phyloP scores from a whole-genome alignment of 352 stramenopile genomes.

The Phytophthora nicotianae region DNA sequence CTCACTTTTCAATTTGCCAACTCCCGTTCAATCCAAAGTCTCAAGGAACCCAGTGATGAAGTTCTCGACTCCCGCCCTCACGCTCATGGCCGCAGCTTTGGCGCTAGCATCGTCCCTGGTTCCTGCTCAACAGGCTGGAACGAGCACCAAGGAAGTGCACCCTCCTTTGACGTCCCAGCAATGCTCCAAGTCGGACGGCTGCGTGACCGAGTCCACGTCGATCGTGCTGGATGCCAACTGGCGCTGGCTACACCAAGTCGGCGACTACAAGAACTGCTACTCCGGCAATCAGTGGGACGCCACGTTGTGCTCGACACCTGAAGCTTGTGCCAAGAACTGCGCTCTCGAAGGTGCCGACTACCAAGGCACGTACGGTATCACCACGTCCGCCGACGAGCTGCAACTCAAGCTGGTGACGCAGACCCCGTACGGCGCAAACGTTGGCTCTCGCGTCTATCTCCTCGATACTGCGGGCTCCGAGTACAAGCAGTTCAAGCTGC shows the following conservation, averaged over 20 bases:
- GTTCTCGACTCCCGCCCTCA: slow-evolving; percentile 9
- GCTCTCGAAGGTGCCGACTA: slow-evolving; percentile 73
- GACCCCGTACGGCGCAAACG: slow-evolving; percentile 55
- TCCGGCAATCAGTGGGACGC: slow-evolving; percentile 60
- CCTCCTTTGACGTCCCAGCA: slow-evolving; percentile 49
- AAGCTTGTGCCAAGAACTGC: slow-evolving; percentile 58
- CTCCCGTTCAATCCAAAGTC: neutral
- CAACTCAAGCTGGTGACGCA: slow-evolving; percentile 64
- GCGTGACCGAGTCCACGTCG: slow-evolving; percentile 48
- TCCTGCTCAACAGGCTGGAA: slow-evolving; percentile 53
- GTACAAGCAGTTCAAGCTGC: slow-evolving; percentile 71
- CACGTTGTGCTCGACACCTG: slow-evolving; percentile 53
- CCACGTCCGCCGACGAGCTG: slow-evolving; percentile 46
- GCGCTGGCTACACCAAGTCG: slow-evolving; percentile 71
- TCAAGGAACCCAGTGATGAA: slow-evolving; percentile 30
- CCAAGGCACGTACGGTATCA: slow-evolving; percentile 67
- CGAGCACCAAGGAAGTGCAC: slow-evolving; percentile 52
- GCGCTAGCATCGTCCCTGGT: slow-evolving; percentile 15
- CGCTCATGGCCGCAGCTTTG: slow-evolving; percentile 26
- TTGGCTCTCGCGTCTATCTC: slow-evolving; percentile 72
- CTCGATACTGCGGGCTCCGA: slow-evolving; percentile 39
- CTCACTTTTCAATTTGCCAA: slow-evolving; percentile 37
- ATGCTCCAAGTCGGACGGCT: slow-evolving; percentile 50
- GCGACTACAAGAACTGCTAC: slow-evolving; percentile 76
- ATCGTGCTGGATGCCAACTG: slow-evolving; percentile 79